Conservation (phyloP, 257 asterid species). For the Solanum corneliomulleri region DNA sequence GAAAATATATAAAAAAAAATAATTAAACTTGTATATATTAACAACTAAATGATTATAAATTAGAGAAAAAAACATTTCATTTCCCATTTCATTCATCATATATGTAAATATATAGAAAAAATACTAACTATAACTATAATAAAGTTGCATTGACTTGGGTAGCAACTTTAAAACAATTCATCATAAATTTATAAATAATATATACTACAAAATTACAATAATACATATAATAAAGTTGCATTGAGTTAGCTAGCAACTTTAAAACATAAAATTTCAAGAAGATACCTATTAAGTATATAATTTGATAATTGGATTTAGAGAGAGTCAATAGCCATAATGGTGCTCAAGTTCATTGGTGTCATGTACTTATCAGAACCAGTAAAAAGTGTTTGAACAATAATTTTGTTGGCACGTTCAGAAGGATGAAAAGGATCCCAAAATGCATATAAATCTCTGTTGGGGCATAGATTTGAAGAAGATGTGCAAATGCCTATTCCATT, state of each 20-base stretch:
- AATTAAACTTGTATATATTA: not conserved
- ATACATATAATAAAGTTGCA: not conserved
- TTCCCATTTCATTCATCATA: not conserved
- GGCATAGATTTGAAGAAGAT: constrained; percentile 19
- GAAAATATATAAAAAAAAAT: not conserved
- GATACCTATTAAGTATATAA: not conserved
- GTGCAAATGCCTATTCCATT: constrained; percentile 39
- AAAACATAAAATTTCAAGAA: not conserved
- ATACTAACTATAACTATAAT: not conserved
- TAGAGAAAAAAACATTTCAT: not conserved
- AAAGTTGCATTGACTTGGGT: not conserved
- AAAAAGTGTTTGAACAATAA: constrained; percentile 19
- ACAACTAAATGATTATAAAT: not conserved
- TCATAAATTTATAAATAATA: no score
- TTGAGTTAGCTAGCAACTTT: not conserved
- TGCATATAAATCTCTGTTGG: constrained; percentile 19
- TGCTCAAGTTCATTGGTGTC: constrained; percentile 40
- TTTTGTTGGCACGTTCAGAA: constrained; percentile 28
- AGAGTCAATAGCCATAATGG: constrained; percentile 27
- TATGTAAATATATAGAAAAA: not conserved
- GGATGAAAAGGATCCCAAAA: constrained; percentile 47
- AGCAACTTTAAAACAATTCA: not conserved
- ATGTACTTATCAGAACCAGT: constrained; percentile 23
- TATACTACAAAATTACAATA: not conserved
- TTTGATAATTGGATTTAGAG: not conserved